Conservation (phyloP, 2,329 filamentous ascomycete species). For the Claviceps paspali region DNA sequence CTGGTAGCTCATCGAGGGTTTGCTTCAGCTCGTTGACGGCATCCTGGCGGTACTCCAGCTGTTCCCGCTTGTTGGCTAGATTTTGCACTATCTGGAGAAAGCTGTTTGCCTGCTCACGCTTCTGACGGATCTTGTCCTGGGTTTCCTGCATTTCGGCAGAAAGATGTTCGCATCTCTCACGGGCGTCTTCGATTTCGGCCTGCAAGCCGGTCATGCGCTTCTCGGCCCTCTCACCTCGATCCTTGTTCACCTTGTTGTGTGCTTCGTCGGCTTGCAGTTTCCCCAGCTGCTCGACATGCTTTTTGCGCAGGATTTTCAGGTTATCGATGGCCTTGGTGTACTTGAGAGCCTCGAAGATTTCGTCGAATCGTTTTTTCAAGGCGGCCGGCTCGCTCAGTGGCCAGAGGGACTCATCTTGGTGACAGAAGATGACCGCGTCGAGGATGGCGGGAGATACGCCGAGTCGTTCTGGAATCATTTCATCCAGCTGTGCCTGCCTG, state of each 20-base stretch:
- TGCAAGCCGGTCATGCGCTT: slow-evolving; percentile 50
- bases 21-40: slow-evolving; percentile 54
- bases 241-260: slow-evolving; percentile 70
- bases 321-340: slow-evolving; percentile 97
- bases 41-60: slow-evolving; percentile 53
- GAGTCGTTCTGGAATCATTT: slow-evolving; percentile 69
- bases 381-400: slow-evolving; percentile 76
- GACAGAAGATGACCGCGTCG: slow-evolving; percentile 94
- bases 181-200: slow-evolving; percentile 47
- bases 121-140: slow-evolving; percentile 42
- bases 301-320: slow-evolving; percentile 74
- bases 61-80: slow-evolving; percentile 61
- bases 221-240: slow-evolving; percentile 59
- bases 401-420: slow-evolving; percentile 96
- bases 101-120: slow-evolving; percentile 56
- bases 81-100: slow-evolving; percentile 62
- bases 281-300: slow-evolving; percentile 59
- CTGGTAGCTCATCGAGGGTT: slow-evolving; percentile 61
- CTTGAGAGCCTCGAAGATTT: slow-evolving; percentile 93
- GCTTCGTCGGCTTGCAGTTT: slow-evolving; percentile 61
- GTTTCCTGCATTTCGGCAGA: slow-evolving; percentile 46
- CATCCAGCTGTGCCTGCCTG: slow-evolving; percentile 65
- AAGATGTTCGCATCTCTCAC: slow-evolving; percentile 41
- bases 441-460: slow-evolving; percentile 83
- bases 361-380: slow-evolving; percentile 89